Percentiles rank a stretch among this genome's conserved stretches.
phyloP scores from a whole-genome alignment of 441 rosid genomes.

The Gossypium armourianum region DNA sequence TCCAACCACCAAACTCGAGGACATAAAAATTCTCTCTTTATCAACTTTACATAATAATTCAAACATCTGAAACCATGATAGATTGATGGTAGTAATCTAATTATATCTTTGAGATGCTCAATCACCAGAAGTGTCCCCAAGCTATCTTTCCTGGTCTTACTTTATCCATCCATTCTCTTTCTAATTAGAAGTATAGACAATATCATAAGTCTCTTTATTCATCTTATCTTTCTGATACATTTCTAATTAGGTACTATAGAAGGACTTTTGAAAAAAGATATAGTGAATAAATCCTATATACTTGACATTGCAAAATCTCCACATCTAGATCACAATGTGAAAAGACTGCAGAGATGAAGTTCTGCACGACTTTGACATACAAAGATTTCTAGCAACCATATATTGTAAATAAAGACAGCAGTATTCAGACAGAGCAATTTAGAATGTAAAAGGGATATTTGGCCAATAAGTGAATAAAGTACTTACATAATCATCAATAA shows the following conservation, averaged over 20 bases:
- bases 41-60: not conserved
- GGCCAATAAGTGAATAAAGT: conserved; percentile 9
- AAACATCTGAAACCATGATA: not conserved
- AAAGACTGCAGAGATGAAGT: conserved; percentile 4
- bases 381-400: conserved; percentile 10
- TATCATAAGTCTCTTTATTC: not conserved
- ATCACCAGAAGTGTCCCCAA: not conserved
- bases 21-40: not conserved
- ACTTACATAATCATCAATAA: conserved; percentile 69
- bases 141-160: not conserved
- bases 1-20: conserved; percentile 4
- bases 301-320: not conserved
- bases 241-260: not conserved
- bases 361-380: conserved; percentile 12
- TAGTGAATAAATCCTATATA: not conserved
- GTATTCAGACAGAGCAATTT: not conserved
- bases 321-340: not conserved
- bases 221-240: not conserved
- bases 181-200: not conserved
- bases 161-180: not conserved
- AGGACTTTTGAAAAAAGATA: not conserved
- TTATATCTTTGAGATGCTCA: conserved; percentile 2
- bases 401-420: conserved; percentile 3
- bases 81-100: not conserved
- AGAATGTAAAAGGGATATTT: conserved; percentile 12